Conservation (phyloP, 371 early-diverging fungal species). For the Mortierella sp. region DNA sequence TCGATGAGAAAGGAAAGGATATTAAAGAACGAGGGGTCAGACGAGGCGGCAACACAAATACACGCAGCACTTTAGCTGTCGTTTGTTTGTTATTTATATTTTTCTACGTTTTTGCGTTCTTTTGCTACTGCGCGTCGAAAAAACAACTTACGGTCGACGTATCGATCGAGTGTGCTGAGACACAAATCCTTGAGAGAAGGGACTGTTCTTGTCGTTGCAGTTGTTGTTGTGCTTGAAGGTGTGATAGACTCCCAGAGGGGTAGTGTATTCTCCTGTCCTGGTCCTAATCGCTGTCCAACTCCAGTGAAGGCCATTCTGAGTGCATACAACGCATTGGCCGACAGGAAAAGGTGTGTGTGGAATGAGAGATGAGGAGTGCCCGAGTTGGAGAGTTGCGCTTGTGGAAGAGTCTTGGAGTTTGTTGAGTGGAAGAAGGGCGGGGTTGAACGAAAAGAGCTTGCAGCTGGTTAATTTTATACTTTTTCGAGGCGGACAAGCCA, state of each 20-base stretch:
- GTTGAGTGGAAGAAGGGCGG: background rate
- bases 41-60: background rate
- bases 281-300: slow-evolving; percentile 41
- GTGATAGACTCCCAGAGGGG: background rate
- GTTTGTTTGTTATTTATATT: background rate
- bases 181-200: slow-evolving; percentile 47
- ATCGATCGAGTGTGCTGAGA: slow-evolving; percentile 47
- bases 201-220: slow-evolving; percentile 5
- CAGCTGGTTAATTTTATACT: background rate
- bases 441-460: background rate
- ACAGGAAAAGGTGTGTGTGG: background rate
- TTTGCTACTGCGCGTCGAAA: background rate
- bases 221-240: background rate
- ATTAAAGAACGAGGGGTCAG: background rate
- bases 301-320: slow-evolving; percentile 49
- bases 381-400: background rate
- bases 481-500: background rate
- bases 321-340: background rate
- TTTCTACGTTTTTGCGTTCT: background rate
- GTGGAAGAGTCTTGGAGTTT: background rate
- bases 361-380: background rate
- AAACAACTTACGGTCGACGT: slow-evolving; percentile 44
- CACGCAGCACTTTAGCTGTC: background rate
- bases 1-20: background rate
- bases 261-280: slow-evolving; percentile 23